Evolutionary conservation across 257 asterid species (phyloP), one percentile per base, ranked within the genome.

Genomic region (Petrea volubilis): DNA sequence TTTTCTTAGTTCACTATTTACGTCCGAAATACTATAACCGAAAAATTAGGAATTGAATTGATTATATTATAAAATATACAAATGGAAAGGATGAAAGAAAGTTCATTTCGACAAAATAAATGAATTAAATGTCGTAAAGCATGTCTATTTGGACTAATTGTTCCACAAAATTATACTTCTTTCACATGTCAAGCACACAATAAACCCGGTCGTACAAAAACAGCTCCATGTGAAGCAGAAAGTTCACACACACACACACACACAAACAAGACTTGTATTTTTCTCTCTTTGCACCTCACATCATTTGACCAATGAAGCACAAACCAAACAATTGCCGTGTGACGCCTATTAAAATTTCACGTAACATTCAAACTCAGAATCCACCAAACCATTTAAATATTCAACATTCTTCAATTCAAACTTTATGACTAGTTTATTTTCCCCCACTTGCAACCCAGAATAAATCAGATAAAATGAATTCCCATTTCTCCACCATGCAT

Each of bases 361-460:
- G 44, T 29, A 40, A 52, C 20, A 15, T 70, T 70, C 67, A 55
- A 50, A 56, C 77, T 60, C 53, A 21, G 44, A 77, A 77, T 61
- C 75, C 49, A 44, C 61, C 18, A 62, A 40, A 36, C 55, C 72
- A 18, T 67, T 36, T 71, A 66, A 50, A 71, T 71, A 64, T 47
- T 17, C 55, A 47, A 47, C 66, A 60, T 73, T 72, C 71, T 43
- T 25, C 69, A 61, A 67, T 68, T 73, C 78, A 68, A 78, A 73
- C 72, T 20, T 70, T 12, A 57, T 53, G 57, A 77, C 78, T 67
- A 43, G 33, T 65, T 72, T 65, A 46, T 31, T 12, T 20, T 58
- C 57, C 60, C 61, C 46, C 2, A 13, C 21, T 41, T 33, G 62
- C 25, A 55, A 55, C 20, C 61, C 60, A 3, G 27, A 25, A 55